Evolutionary conservation across 1,284 basidiomycete species (phyloP).

Genomic region (Marasmius tenuissimus): DNA sequence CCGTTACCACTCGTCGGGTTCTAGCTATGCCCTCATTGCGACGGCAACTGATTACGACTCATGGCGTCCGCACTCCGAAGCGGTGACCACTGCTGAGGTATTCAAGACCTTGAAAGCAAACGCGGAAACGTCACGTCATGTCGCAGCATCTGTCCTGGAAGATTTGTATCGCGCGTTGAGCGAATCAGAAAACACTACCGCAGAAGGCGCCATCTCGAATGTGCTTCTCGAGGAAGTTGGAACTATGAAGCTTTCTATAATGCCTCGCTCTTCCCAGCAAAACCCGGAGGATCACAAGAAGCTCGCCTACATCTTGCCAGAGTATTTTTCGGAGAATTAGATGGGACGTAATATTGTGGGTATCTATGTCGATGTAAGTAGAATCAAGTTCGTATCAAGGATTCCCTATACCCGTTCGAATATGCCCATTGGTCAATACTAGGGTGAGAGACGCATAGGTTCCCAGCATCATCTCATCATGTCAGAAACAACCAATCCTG

Average conservation of each 20-base stretch:
- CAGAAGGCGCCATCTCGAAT: slow-evolving; percentile 21
- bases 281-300: slow-evolving; percentile 71
- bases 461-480: no score
- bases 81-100: slow-evolving; percentile 89
- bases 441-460: no score
- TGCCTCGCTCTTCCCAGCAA: slow-evolving; percentile 69
- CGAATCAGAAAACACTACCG: slow-evolving; percentile 17
- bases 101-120: slow-evolving; percentile 87
- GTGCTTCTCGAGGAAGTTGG: slow-evolving; percentile 71
- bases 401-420: background rate
- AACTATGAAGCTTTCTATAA: slow-evolving; percentile 82
- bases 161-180: slow-evolving; percentile 62
- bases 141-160: slow-evolving; percentile 77
- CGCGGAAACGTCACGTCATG: slow-evolving; percentile 78
- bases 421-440: background rate
- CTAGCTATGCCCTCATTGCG: slow-evolving; percentile 86
- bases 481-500: no score
- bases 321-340: slow-evolving; percentile 46
- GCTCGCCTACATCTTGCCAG: slow-evolving; percentile 77
- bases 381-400: background rate
- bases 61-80: slow-evolving; percentile 78
- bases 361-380: background rate
- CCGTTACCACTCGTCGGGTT: slow-evolving; percentile 1
- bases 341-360: background rate
- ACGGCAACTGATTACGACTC: slow-evolving; percentile 92